phyloP scores from a whole-genome alignment of 345 rosid genomes.

The Brassica napus region Da-Ae NC_063442.1:40400001-40400500 shows the following conservation, averaged over 20 bases:
- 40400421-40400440: constrained; percentile 39
- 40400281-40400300: neutral
- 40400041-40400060: constrained; percentile 79
- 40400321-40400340: constrained; percentile 5
- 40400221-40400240: constrained; percentile 35
- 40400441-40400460: constrained; percentile 23
- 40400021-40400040: constrained; percentile 86
- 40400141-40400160: constrained; percentile 25
- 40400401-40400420: constrained; percentile 37
- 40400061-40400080: constrained; percentile 76
- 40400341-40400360: constrained; percentile 20
- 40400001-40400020: constrained; percentile 92
- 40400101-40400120: constrained; percentile 44
- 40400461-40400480: constrained; percentile 17
- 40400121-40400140: constrained; percentile 25
- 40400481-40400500: constrained; percentile 11
- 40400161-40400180: constrained; percentile 18
- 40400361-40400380: constrained; percentile 22
- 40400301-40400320: neutral
- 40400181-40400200: constrained; percentile 19
- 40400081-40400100: constrained; percentile 91
- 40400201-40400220: constrained; percentile 17
- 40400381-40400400: constrained; percentile 30
- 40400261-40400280: neutral
- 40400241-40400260: constrained; percentile 3